These are phyloP conservation scores for Phytophthora pseudosyringae DNA, from an alignment of 352 stramenopile species.

Conservation along the genomic window DNA sequence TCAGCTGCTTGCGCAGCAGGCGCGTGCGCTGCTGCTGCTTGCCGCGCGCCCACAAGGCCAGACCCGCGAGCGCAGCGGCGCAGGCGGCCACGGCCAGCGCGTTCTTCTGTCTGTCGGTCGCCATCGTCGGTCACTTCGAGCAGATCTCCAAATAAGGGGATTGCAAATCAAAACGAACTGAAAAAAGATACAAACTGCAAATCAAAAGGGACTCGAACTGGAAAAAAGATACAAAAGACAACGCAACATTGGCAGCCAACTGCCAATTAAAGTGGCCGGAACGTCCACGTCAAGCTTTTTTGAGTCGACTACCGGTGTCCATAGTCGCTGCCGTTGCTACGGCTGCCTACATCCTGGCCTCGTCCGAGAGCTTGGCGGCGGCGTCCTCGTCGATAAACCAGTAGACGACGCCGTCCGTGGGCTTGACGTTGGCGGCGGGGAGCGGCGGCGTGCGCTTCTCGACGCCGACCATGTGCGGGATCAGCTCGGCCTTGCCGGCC, in stretches of 20 bases:
- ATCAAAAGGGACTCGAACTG: conserved; percentile 10
- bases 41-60: conserved; percentile 55
- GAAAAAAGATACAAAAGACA: neutral
- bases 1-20: conserved; percentile 60
- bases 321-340: conserved; percentile 1
- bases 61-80: conserved; percentile 50
- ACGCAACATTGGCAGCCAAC: neutral
- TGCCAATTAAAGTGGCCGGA: conserved; percentile 12
- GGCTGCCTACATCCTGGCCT: conserved; percentile 37
- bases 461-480: conserved; percentile 80
- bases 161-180: conserved; percentile 11
- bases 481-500: conserved; percentile 87
- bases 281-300: conserved; percentile 2
- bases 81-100: conserved; percentile 59
- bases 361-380: conserved; percentile 58
- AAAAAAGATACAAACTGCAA: neutral
- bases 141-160: conserved; percentile 33
- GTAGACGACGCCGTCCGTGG: conserved; percentile 70
- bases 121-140: conserved; percentile 22
- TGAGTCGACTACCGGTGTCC: conserved; percentile 4
- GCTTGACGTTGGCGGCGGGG: conserved; percentile 76
- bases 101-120: conserved; percentile 67
- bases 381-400: conserved; percentile 90
- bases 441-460: conserved; percentile 67
- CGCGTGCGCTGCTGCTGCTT: conserved; percentile 54